phyloP scores from a whole-genome alignment of 1,139 yeast species.

The Geotrichum cucujoidarum region DNA sequence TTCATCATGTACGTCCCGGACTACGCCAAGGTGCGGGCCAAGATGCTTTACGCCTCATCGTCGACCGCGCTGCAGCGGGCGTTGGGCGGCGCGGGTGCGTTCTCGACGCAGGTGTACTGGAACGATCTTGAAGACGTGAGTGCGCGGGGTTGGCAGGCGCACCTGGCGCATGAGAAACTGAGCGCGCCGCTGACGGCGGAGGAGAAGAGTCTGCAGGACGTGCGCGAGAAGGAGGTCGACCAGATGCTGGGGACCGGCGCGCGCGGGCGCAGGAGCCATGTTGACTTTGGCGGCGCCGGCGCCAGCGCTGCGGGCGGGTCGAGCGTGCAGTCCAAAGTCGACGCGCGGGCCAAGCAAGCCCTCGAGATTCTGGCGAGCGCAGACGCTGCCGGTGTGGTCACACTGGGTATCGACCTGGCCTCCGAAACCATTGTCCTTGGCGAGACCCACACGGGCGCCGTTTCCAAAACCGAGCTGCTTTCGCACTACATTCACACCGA shows the following conservation, averaged over 20 bases:
- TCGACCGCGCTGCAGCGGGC: constrained; percentile 69
- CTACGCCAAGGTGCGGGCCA: constrained; percentile 69
- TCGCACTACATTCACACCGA: constrained; percentile 37
- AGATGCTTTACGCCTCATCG: constrained; percentile 92
- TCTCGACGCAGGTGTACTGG: constrained; percentile 52
- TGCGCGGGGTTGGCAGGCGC: constrained; percentile 45
- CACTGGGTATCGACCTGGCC: constrained; percentile 25
- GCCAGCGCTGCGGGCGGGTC: constrained; percentile 6
- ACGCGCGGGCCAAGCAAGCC: constrained; percentile 7
- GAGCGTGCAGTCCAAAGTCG: constrained; percentile 4
- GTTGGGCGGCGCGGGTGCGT: constrained; percentile 60
- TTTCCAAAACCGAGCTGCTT: constrained; percentile 24
- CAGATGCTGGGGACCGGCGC: constrained; percentile 34
- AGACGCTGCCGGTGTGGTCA: constrained; percentile 22
- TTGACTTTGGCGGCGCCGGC: constrained; percentile 17
- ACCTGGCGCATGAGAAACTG: constrained; percentile 37
- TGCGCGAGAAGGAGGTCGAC: constrained; percentile 39
- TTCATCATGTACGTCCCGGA: constrained; percentile 89
- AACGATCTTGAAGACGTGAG: constrained; percentile 61
- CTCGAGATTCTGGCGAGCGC: constrained; percentile 14
- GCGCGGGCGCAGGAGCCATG: constrained; percentile 27
- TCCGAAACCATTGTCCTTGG: constrained; percentile 34
- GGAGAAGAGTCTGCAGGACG: constrained; percentile 49
- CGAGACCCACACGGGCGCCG: constrained; percentile 8
- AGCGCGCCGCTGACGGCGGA: constrained; percentile 53